Base-by-base conservation (phyloP, 2,329 filamentous ascomycete species). In the Zasmidium angulare region DNA sequence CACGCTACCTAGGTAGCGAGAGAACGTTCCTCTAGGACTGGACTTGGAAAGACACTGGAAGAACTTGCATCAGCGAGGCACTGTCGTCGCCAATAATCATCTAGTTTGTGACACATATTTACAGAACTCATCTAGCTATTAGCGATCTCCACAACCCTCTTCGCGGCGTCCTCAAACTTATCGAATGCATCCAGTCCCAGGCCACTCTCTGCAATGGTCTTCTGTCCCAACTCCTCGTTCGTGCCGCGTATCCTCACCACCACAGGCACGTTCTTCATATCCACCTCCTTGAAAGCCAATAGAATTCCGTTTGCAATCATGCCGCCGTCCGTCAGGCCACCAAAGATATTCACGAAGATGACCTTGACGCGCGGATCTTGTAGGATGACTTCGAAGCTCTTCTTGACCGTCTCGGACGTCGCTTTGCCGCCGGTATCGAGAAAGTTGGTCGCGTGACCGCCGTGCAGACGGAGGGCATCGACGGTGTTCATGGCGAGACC, bases 401-500 rank as follows among this genome's bases (percentile, higher is more conserved):
- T 85, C 70, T 88, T 87, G 66, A 96, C 91, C 0, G 91, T 96
- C 64, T 89, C 86, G 26, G 85, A 84, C 0, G 91, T 96, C 0
- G 92, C 92, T 73, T 96, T 95, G 36, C 92, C 92, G 24, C 93
- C 92, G 0, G 90, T 96, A 72, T 96, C 92, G 56, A 96, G 81
- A 73, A 96, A 96, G 69, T 96, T 96, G 11, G 90, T 86, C 22
- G 88, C 88, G 31, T 80, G 76, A 1, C 90, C 90, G 9, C 87
- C 87, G 56, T 85, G 84, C 12, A 85, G 77, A 1, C 83, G 80
- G 1, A 96, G 84, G 0, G 89, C 89, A 72, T 96, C 92, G 60
- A 93, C 86, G 0, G 91, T 96, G 72, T 95, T 95, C 89, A 96
- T 95, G 0, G 91, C 91, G 1, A 96, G 82, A 0, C 92, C 92